Evolutionary conservation across 176 grass and related monocot genomes (phyloP).

Genomic region (Phoenix roebelenii): DNA sequence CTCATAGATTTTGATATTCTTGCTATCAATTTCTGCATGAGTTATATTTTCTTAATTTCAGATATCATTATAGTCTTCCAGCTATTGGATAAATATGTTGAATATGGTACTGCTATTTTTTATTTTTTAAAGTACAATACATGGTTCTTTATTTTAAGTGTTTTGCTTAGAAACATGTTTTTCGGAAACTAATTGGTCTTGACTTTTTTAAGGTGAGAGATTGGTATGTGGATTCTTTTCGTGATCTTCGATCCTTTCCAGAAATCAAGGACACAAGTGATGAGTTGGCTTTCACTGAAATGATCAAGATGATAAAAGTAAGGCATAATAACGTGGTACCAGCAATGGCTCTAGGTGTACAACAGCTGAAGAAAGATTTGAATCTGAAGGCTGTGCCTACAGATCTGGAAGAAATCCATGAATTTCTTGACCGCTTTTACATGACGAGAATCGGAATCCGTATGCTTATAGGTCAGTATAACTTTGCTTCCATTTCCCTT

Average conservation of each 20-base stretch:
- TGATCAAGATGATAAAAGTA: slow-evolving; percentile 72
- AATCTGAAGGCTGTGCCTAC: slow-evolving; percentile 26
- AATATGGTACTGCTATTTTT: too few species aligned
- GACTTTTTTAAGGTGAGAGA: slow-evolving; percentile 55
- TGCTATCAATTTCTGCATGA: too few species aligned
- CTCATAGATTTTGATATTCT: too few species aligned
- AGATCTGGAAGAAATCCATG: slow-evolving; percentile 60
- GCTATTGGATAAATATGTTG: too few species aligned
- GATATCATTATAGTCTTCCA: too few species aligned
- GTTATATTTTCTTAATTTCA: too few species aligned
- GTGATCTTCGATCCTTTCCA: slow-evolving; percentile 67
- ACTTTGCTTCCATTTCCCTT: not conserved
- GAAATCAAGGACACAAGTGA: slow-evolving; percentile 44
- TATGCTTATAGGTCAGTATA: slow-evolving; percentile 82
- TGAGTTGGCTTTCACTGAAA: slow-evolving; percentile 65
- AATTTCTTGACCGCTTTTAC: slow-evolving; percentile 91
- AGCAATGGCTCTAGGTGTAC: slow-evolving; percentile 76
- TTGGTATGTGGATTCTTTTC: slow-evolving; percentile 88
- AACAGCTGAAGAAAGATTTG: slow-evolving; percentile 80
- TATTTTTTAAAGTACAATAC: not conserved
- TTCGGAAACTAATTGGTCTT: slow-evolving; percentile 17
- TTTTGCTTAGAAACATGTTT: not conserved
- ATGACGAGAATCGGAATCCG: slow-evolving; percentile 88
- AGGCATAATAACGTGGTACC: slow-evolving; percentile 91
- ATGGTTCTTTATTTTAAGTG: not conserved